phyloP scores from a whole-genome alignment of 148 eudicot genomes.

The Fagopyrum esculentum region DNA sequence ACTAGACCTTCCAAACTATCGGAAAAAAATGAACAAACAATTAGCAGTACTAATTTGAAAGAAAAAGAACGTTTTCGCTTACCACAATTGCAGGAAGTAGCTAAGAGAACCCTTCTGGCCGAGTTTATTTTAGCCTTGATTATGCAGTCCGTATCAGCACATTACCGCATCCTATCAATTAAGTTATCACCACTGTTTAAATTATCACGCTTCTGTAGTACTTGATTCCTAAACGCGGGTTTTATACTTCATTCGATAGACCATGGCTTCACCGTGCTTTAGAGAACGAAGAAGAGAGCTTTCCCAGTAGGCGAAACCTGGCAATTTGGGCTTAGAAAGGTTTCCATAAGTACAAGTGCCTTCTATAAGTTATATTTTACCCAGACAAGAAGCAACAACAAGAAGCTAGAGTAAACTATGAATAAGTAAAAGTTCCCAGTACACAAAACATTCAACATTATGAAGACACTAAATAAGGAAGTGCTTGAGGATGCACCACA shows the following conservation, averaged over 20 bases:
- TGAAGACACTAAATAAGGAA: neutral
- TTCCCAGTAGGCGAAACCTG: neutral
- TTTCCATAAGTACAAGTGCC: neutral
- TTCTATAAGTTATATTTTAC: neutral
- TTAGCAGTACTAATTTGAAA: neutral
- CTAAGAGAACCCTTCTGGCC: neutral
- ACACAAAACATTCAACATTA: neutral
- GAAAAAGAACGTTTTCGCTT: neutral
- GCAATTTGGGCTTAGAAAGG: neutral
- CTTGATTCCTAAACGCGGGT: neutral
- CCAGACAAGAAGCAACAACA: neutral
- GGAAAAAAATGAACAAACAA: neutral
- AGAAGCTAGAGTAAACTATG: neutral
- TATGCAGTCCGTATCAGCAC: neutral
- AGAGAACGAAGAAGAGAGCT: neutral
- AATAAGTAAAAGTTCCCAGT: neutral
- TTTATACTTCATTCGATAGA: neutral
- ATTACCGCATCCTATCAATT: neutral
- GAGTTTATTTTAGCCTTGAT: neutral
- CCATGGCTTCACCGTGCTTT: neutral
- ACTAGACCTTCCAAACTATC: neutral
- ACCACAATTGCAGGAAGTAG: neutral
- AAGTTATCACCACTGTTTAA: neutral
- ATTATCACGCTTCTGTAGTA: neutral
- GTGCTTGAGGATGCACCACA: neutral